A percentile compares a stretch with the other conserved stretches of the same genome.
These are phyloP conservation scores for Teunomyces lycoperdinae DNA, from an alignment of 805 yeast genomes.

Conservation along the genomic window DNA sequence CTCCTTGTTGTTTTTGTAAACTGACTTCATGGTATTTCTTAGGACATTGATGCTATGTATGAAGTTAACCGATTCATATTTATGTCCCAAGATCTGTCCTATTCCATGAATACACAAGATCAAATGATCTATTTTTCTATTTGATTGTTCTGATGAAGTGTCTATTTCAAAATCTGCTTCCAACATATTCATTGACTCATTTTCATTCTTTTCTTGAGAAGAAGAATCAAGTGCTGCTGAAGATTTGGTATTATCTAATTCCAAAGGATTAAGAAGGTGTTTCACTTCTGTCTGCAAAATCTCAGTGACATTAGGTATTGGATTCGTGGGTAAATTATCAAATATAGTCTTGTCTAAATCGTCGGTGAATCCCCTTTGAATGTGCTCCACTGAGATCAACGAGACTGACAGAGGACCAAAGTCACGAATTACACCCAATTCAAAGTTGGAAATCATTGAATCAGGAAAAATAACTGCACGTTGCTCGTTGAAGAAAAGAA, in stretches of 20 bases:
- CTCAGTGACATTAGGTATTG: conserved; percentile 33
- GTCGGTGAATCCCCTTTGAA: conserved; percentile 49
- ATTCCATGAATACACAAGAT: conserved; percentile 93
- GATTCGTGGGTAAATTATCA: conserved; percentile 29
- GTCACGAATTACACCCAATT: conserved; percentile 34
- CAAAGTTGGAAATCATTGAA: conserved; percentile 38
- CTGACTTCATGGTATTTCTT: conserved; percentile 53
- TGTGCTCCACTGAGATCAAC: conserved; percentile 43
- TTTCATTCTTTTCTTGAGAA: conserved; percentile 10
- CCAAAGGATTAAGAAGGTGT: conserved; percentile 15
- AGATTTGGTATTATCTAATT: conserved; percentile 11
- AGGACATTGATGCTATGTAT: conserved; percentile 76
- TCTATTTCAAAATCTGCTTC: conserved; percentile 48
- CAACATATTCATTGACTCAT: conserved; percentile 42
- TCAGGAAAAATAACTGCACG: conserved; percentile 49
- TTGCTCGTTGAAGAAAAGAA: conserved; percentile 38
- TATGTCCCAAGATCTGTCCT: conserved; percentile 82
- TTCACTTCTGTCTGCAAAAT: conserved; percentile 28
- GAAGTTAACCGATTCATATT: conserved; percentile 79
- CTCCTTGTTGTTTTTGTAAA: conserved; percentile 39
- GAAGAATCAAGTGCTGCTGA: conserved; percentile 5
- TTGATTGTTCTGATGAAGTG: conserved; percentile 16
- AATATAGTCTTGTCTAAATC: conserved; percentile 30
- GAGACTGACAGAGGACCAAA: conserved; percentile 33
- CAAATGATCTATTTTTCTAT: conserved; percentile 53